Evolutionary conservation across 331 rosid species (phyloP), one percentile per base, ranked within the genome.

Genomic region (Quercus phellos): DNA sequence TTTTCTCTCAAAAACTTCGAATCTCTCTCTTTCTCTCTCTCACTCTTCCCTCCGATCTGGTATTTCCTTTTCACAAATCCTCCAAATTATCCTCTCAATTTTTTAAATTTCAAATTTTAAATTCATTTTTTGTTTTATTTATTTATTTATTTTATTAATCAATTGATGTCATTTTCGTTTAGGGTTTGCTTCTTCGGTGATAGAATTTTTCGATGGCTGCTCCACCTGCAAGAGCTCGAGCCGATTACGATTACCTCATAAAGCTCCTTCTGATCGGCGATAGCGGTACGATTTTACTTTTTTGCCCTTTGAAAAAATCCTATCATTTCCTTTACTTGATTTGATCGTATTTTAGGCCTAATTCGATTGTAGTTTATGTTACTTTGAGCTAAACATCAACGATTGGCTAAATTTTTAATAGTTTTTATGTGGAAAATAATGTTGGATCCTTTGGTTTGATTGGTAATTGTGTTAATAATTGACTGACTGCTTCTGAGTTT

Each of bases 251-350:
- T 87, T 94, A 87, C 80, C 96, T 94, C 55, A 92, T 94, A 19
- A 94, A 94, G 87, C 98, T 94, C 79, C 98, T 94, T 73, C 96
- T 94, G 64, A 94, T 94, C 89, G 98, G 98, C 76, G 97, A 94
- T 74, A 94, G 97, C 85, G 98, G 97, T 94, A 86, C 74, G 73
- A 21, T 82, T 81, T 54, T 72, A 74, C 55, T 22, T 71, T 70
- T 66, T 26, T 53, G 4, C 74, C 53, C 60, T 27, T 26, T 4
- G 1, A 13, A 4, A 18, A 50, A 38, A 35, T 35, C 6, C 32
- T 19, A 5, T 54, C 26, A 22, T 69, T 42, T 60, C n/a, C 55
- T 21, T 30, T 34, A 12, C 18, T 29, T 78, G 42, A 76, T 61
- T 42, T 30, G 66, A 19, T n/a, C 19, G 78, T 42, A 53, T 69